phyloP scores from a whole-genome alignment of 2,329 filamentous ascomycete genomes.

The Cercospora berteroae region DNA sequence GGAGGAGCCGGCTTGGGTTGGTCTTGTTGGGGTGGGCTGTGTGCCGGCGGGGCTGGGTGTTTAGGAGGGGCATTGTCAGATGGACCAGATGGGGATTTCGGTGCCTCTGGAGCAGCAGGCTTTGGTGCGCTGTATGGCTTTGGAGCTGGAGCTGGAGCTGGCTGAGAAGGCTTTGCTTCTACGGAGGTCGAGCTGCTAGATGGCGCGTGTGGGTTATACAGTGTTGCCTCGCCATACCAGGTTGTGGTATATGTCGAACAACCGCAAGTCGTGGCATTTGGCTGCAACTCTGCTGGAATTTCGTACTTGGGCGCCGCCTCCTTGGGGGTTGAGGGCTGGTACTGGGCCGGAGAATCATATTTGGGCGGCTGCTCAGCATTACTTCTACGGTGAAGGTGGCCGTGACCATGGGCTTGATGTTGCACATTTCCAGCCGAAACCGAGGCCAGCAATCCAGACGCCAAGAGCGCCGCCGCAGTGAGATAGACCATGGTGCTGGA shows the following conservation, averaged over 20 bases:
- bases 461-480: slow-evolving; percentile 20
- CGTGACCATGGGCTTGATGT: slow-evolving; percentile 22
- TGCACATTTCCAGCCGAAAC: slow-evolving; percentile 21
- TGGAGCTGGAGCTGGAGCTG: slow-evolving; percentile 2
- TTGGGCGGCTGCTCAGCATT: slow-evolving; percentile 6
- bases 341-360: slow-evolving; percentile 5
- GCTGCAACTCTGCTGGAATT: slow-evolving; percentile 5
- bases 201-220: slow-evolving; percentile 19
- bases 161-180: slow-evolving; percentile 1
- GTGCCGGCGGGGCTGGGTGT: not conserved
- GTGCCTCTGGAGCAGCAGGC: not conserved
- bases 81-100: not conserved
- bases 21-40: not conserved
- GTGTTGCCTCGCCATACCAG: slow-evolving; percentile 63
- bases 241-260: slow-evolving; percentile 76
- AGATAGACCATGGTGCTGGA: slow-evolving; percentile 22
- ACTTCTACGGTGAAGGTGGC: slow-evolving; percentile 20
- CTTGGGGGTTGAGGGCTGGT: slow-evolving; percentile 2
- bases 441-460: slow-evolving; percentile 21
- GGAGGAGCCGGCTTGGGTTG: not conserved
- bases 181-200: slow-evolving; percentile 9
- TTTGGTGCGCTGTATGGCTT: slow-evolving; percentile 11
- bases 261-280: slow-evolving; percentile 49
- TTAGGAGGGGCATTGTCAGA: not conserved
- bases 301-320: slow-evolving; percentile 2